Evolutionary conservation across 768 basidiomycete species (phyloP), one percentile per base, ranked within the genome.

Genomic region (Roridomyces roridus): DNA sequence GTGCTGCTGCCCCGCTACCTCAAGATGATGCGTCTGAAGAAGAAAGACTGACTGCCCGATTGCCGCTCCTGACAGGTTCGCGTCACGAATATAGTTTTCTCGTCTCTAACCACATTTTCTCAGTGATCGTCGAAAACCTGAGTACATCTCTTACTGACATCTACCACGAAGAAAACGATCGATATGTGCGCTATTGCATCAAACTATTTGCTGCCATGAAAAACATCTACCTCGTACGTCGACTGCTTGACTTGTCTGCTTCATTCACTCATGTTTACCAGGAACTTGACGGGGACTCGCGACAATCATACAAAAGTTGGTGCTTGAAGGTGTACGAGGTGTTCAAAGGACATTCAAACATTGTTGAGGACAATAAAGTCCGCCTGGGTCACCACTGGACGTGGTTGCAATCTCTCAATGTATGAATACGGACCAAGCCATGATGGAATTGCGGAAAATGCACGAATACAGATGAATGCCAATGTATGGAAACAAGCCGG

Each of bases 161-260:
- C 5, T 67, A 65, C 21, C 28, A 69, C 47, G 61, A 68, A 25
- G 68, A 73, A 55, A 76, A 78, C 62, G 68, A 79, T 51, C 64
- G 54, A 18, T 80, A 77, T 40, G 63, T 78, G 15, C 76, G 77
- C 5, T 71, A 77, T 46, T 71, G 80, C 43, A 72, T 78, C 6
- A 72, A 62, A 31, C 77, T 86, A 71, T 72, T 87, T 25, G 77
- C 80, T 20, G 70, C 79, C 2, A 84, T 89, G 82, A 72, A 80
- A 20, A 74, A 75, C 26, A 77, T 77, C 35, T 71, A 74, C 55
- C 66, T 72, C 67, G 86, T 85, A 62, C 39, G 69, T 67, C 37
- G n/a, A 20, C n/a, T n/a, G n/a, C n/a, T 21, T 3, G 7, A 44
- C 2, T 23, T 45, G n/a, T 29, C 26, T 40, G n/a, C 46, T 40